Percentiles rank a stretch among this genome's conserved stretches.
phyloP scores from a whole-genome alignment of 768 basidiomycete species.

The Tylopilus vinaceipallidus region DNA sequence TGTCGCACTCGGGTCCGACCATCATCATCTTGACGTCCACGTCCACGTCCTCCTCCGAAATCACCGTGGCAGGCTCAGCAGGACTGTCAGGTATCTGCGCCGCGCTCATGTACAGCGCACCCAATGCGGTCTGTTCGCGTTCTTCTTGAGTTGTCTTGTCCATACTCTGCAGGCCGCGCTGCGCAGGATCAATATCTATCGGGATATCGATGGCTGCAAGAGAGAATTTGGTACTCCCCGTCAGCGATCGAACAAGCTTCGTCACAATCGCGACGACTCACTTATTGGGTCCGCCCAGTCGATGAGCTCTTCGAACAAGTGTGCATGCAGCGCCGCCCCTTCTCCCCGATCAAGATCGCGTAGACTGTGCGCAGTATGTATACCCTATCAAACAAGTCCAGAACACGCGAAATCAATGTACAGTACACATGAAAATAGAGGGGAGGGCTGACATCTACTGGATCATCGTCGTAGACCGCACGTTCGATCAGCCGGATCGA shows the following conservation, averaged over 20 bases:
- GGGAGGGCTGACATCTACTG: conserved; percentile 73
- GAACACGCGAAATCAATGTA: conserved; percentile 51
- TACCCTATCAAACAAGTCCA: conserved; percentile 55
- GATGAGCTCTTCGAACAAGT: conserved; percentile 79
- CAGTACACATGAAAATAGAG: conserved; percentile 40
- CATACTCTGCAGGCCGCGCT: conserved; percentile 64
- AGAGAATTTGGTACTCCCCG: conserved; percentile 3
- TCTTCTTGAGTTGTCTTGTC: conserved; percentile 73
- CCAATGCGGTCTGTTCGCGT: conserved; percentile 74
- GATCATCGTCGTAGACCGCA: conserved; percentile 88
- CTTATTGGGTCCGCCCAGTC: conserved; percentile 84
- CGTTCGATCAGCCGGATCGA: conserved; percentile 77
- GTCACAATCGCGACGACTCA: conserved; percentile 43
- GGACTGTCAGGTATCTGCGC: conserved; percentile 79
- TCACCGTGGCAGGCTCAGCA: conserved; percentile 58
- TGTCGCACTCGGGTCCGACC: conserved; percentile 64
- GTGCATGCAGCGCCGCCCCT: conserved; percentile 80
- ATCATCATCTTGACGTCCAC: conserved; percentile 62
- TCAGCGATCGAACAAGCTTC: conserved; percentile 21
- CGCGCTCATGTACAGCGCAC: conserved; percentile 68
- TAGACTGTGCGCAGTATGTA: conserved; percentile 65
- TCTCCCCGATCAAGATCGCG: conserved; percentile 88
- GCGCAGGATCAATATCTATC: conserved; percentile 47
- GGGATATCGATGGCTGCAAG: conserved; percentile 62
- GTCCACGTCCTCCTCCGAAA: conserved; percentile 71